Evolutionary conservation across 1,284 basidiomycete species (phyloP).

Genomic region (Porogramme epimiltina): DNA sequence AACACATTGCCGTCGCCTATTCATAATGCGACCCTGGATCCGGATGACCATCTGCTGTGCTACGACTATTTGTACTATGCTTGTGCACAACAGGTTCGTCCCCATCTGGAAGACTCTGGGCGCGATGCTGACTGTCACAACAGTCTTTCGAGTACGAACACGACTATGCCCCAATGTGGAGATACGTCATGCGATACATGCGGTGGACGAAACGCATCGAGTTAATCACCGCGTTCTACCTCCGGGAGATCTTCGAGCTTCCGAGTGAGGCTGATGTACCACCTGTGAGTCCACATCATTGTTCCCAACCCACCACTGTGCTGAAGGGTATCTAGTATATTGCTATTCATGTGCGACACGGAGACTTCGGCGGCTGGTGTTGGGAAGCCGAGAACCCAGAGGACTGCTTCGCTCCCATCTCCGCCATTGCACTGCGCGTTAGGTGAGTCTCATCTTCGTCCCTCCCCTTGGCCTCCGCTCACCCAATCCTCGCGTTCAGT

Average conservation of each 20-base stretch:
- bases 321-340: constrained; percentile 47
- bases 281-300: constrained; percentile 34
- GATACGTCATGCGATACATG: constrained; percentile 46
- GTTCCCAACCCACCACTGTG: background rate
- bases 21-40: constrained; percentile 37
- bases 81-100: constrained; percentile 35
- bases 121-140: background rate
- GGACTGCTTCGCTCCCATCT: constrained; percentile 64
- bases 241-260: constrained; percentile 43
- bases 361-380: constrained; percentile 56
- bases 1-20: constrained; percentile 39
- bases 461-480: too few relatives aligned
- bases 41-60: constrained; percentile 55
- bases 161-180: constrained; percentile 53
- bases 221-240: constrained; percentile 40
- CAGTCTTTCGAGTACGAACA: constrained; percentile 45
- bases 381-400: constrained; percentile 45
- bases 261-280: constrained; percentile 39
- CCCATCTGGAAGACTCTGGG: background rate
- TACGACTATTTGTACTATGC: constrained; percentile 58
- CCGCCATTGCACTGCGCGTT: constrained; percentile 59
- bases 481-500: constrained; percentile 22
- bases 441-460: constrained; percentile 23
- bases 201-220: constrained; percentile 45
- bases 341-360: constrained; percentile 62